These are phyloP conservation scores for Chalara sp. DNA, from an alignment of 2,329 filamentous ascomycete genomes.

Conservation along the genomic window DNA sequence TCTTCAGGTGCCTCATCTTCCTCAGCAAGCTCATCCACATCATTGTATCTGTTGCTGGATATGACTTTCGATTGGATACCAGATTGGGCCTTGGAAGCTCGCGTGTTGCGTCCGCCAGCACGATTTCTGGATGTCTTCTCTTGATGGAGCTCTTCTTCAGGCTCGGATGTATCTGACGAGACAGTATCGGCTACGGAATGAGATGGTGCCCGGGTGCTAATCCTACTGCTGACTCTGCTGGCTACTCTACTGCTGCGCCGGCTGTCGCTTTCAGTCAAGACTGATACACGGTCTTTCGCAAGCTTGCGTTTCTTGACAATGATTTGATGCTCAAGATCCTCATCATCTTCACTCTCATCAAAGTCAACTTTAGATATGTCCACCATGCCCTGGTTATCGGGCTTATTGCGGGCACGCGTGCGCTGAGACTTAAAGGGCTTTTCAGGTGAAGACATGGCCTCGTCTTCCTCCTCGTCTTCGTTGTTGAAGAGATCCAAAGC, in stretches of 20 bases:
- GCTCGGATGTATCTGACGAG: background rate
- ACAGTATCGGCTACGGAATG: background rate
- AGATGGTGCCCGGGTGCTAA: background rate
- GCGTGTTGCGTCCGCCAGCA: slow-evolving; percentile 12
- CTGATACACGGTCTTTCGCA: slow-evolving; percentile 12
- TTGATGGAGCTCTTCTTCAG: background rate
- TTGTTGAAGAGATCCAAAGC: slow-evolving; percentile 36
- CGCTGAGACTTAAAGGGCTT: background rate
- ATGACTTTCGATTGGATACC: slow-evolving; percentile 3
- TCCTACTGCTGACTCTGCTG: slow-evolving; percentile 10
- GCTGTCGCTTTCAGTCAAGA: slow-evolving; percentile 10
- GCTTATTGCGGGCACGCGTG: slow-evolving; percentile 18
- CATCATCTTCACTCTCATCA: slow-evolving; percentile 16
- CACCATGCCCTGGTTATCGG: slow-evolving; percentile 12
- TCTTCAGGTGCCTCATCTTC: slow-evolving; percentile 9
- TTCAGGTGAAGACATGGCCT: background rate
- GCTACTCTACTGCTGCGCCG: slow-evolving; percentile 14
- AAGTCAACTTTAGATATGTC: slow-evolving; percentile 11
- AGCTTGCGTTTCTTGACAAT: slow-evolving; percentile 19
- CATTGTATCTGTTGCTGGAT: slow-evolving; percentile 4
- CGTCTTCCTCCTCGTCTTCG: slow-evolving; percentile 15
- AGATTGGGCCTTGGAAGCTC: slow-evolving; percentile 12
- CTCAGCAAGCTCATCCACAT: slow-evolving; percentile 19
- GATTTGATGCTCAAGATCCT: slow-evolving; percentile 5
- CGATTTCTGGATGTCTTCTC: slow-evolving; percentile 3